These are phyloP conservation scores for Xylariaceae sp. DNA, from an alignment of 2,329 filamentous ascomycete genomes.

Conservation along the genomic window DNA sequence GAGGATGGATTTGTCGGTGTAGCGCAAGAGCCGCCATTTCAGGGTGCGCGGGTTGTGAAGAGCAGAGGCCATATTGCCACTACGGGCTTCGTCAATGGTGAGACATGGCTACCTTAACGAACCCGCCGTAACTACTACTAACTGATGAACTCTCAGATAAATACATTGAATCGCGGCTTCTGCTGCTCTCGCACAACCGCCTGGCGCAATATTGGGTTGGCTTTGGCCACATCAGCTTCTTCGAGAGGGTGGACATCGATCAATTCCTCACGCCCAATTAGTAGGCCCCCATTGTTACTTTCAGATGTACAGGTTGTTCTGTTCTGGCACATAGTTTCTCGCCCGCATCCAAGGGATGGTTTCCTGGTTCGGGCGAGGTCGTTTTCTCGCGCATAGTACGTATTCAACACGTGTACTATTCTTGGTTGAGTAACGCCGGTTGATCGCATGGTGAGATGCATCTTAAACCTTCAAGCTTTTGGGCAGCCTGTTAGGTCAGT, in stretches of 20 bases:
- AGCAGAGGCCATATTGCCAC: constrained; percentile 79
- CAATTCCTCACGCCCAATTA: constrained; percentile 42
- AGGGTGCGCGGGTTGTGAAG: constrained; percentile 72
- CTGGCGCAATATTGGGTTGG: constrained; percentile 82
- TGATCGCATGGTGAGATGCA: background rate
- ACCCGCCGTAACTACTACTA: constrained; percentile 1
- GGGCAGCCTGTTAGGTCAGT: too few species aligned
- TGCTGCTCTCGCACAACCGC: constrained; percentile 75
- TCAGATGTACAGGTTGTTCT: constrained; percentile 7
- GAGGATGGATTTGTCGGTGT: constrained; percentile 64
- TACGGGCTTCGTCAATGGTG: constrained; percentile 72
- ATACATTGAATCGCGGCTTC: constrained; percentile 74
- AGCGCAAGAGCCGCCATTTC: constrained; percentile 69
- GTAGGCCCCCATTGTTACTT: background rate
- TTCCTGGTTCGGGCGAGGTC: too few species aligned
- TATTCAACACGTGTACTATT: too few species aligned
- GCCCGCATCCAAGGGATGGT: too few species aligned
- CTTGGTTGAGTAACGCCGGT: background rate
- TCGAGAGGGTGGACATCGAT: constrained; percentile 62
- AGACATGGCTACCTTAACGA: constrained; percentile 38
- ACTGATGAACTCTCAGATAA: constrained; percentile 55
- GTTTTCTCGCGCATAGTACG: too few species aligned
- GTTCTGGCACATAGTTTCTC: constrained; percentile 5
- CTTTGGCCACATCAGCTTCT: constrained; percentile 63
- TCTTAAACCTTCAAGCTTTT: too few species aligned